A percentile compares a stretch with the other conserved stretches of the same genome.
These are phyloP conservation scores for Clarireedia paspali DNA, from an alignment of 2,329 filamentous ascomycete genomes.

Conservation along the genomic window DNA sequence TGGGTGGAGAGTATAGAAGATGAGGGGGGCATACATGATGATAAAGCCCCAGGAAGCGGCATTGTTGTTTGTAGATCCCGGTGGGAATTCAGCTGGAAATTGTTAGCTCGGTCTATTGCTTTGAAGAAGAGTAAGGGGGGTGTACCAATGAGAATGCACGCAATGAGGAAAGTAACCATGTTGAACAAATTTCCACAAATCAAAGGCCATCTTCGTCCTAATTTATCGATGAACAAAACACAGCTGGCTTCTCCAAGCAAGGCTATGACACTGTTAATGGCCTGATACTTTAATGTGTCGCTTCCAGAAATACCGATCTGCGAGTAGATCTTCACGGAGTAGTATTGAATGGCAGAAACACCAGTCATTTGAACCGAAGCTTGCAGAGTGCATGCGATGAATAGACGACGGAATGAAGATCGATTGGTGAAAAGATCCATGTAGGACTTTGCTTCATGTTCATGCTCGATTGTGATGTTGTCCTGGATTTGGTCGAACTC, in stretches of 20 bases:
- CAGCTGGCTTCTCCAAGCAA: constrained; percentile 51
- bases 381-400: constrained; percentile 53
- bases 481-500: constrained; percentile 59
- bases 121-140: too few species aligned
- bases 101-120: too few species aligned
- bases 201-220: constrained; percentile 64
- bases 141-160: background rate
- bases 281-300: constrained; percentile 55
- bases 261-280: constrained; percentile 56
- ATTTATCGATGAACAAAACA: constrained; percentile 56
- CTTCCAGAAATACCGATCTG: constrained; percentile 51
- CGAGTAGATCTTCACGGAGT: constrained; percentile 47
- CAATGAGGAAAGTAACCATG: constrained; percentile 30
- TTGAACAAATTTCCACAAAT: constrained; percentile 68
- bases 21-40: constrained; percentile 34
- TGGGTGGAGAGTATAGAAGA: background rate
- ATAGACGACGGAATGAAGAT: constrained; percentile 55
- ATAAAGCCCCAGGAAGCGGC: constrained; percentile 67
- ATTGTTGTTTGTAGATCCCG: constrained; percentile 40
- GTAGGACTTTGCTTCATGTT: constrained; percentile 56
- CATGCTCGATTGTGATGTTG: constrained; percentile 44
- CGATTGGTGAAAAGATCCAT: constrained; percentile 50
- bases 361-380: constrained; percentile 61
- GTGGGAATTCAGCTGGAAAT: constrained; percentile 45
- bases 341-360: constrained; percentile 57